Evolutionary conservation across 176 grass and related monocot species (phyloP).

Genomic region (Tillandsia leiboldiana): DNA sequence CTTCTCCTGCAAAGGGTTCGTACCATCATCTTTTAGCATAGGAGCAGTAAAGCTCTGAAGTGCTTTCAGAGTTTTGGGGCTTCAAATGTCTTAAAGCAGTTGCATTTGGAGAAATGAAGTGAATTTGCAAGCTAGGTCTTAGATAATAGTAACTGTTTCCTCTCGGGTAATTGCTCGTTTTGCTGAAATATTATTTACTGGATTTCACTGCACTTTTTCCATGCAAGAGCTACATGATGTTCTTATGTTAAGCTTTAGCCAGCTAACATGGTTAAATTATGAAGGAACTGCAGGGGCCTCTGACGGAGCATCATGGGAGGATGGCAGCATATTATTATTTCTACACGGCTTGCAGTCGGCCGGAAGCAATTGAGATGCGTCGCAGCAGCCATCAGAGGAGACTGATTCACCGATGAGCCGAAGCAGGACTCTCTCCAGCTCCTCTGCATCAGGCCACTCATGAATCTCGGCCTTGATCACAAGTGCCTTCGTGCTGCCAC

Average conservation of each 20-base stretch:
- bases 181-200: too few relatives aligned
- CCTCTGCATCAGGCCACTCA: conserved; percentile 40
- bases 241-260: background rate
- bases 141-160: too few relatives aligned
- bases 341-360: background rate
- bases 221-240: background rate
- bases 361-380: background rate
- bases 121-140: too few relatives aligned
- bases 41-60: too few relatives aligned
- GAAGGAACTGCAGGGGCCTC: conserved; percentile 1
- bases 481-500: conserved; percentile 25
- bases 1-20: too few relatives aligned
- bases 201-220: too few relatives aligned
- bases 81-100: too few relatives aligned
- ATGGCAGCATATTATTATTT: background rate
- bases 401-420: conserved; percentile 37
- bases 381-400: background rate
- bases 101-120: too few relatives aligned
- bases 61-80: too few relatives aligned
- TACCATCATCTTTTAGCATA: too few relatives aligned
- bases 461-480: conserved; percentile 51
- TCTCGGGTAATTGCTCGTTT: too few relatives aligned
- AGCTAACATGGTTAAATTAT: background rate
- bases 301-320: background rate
- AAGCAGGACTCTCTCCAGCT: conserved; percentile 38